Evolutionary conservation across 2,329 filamentous ascomycete species (phyloP).

Genomic region (Hypoxylon sp.): DNA sequence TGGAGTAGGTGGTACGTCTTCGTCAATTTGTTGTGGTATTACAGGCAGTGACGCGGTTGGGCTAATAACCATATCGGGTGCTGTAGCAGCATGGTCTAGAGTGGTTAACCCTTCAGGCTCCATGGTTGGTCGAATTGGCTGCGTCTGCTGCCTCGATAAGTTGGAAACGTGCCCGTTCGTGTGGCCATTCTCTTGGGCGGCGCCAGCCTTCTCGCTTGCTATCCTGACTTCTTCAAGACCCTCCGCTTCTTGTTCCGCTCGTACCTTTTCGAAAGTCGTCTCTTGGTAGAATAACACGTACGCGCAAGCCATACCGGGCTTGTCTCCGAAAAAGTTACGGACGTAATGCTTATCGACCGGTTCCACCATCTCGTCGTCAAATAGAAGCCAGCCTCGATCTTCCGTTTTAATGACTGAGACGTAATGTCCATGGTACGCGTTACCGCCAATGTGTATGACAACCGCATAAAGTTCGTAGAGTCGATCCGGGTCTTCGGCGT

Average conservation of each 20-base stretch:
- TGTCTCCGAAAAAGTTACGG: constrained; percentile 96
- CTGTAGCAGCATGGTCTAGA: constrained; percentile 75
- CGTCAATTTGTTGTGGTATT: constrained; percentile 48
- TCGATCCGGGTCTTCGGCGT: constrained; percentile 91
- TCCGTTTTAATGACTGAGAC: constrained; percentile 98
- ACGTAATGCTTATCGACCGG: constrained; percentile 97
- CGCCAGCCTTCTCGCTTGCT: constrained; percentile 67
- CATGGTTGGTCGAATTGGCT: constrained; percentile 59
- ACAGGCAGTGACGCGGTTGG: constrained; percentile 48
- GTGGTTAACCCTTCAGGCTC: constrained; percentile 66
- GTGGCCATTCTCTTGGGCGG: constrained; percentile 63
- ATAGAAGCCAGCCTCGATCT: constrained; percentile 93
- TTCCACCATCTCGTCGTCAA: constrained; percentile 98
- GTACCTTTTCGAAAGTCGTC: constrained; percentile 75
- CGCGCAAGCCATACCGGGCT: constrained; percentile 88
- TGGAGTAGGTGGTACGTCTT: constrained; percentile 36
- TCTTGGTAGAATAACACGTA: constrained; percentile 99
- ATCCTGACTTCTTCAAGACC: constrained; percentile 72
- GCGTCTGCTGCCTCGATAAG: constrained; percentile 64
- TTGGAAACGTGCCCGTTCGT: constrained; percentile 57
- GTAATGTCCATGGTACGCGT: constrained; percentile 97
- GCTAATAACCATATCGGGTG: constrained; percentile 56
- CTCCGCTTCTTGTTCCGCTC: constrained; percentile 86
- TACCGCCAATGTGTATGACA: constrained; percentile 95
- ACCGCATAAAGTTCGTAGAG: constrained; percentile 97